Conservation (phyloP, 1,284 basidiomycete species). For the Peniophora sp. region DNA sequence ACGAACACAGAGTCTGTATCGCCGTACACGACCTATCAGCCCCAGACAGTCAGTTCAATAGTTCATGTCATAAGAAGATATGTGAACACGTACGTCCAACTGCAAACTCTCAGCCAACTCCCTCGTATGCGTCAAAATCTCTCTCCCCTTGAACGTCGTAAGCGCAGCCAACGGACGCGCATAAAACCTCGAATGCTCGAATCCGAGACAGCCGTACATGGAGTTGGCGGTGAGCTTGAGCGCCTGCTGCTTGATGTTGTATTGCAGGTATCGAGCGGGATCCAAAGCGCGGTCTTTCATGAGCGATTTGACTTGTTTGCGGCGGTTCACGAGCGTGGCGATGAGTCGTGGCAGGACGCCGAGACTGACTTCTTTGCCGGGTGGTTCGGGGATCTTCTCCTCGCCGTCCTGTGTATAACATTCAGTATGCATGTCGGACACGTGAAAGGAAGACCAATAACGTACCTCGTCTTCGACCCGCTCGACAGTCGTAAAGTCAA, state of each 20-base stretch:
- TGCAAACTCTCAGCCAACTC: conserved; percentile 88
- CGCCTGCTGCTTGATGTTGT: conserved; percentile 96
- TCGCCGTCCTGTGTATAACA: conserved; percentile 50
- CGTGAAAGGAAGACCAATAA: neutral
- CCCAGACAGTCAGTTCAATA: neutral
- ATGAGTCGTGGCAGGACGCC: conserved; percentile 95
- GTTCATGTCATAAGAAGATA: neutral
- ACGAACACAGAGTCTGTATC: conserved; percentile 99
- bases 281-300: conserved; percentile 85
- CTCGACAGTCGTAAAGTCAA: conserved; percentile 97
- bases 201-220: conserved; percentile 99
- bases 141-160: conserved; percentile 96
- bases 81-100: conserved; percentile 62
- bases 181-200: conserved; percentile 95
- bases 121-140: conserved; percentile 90
- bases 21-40: conserved; percentile 86
- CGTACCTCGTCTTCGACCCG: conserved; percentile 56
- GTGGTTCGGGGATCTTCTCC: conserved; percentile 87
- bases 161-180: conserved; percentile 95
- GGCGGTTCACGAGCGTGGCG: conserved; percentile 85
- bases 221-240: conserved; percentile 98
- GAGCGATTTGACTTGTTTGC: conserved; percentile 85
- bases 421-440: conserved; percentile 2
- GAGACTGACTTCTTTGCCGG: conserved; percentile 63
- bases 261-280: conserved; percentile 82